Percentiles rank a stretch among this genome's conserved stretches.
Evolutionary conservation across 2,329 filamentous ascomycete species (phyloP).

Genomic region (Fusarium lyarnte): DNA sequence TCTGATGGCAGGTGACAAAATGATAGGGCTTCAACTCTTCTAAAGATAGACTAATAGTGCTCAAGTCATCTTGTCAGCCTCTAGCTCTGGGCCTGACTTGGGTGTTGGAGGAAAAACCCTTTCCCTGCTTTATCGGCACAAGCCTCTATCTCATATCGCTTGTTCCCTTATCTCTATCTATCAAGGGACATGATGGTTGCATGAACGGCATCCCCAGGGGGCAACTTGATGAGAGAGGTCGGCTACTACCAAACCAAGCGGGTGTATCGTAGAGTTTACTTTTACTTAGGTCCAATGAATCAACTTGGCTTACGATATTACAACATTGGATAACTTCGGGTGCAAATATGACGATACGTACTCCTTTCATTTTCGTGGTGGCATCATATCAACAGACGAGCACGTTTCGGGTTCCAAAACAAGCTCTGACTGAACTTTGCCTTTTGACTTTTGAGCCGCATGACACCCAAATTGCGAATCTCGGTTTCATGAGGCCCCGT

Average conservation of each 20-base stretch:
- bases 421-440: neutral
- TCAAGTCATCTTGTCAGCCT: neutral
- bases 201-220: conserved; percentile 12
- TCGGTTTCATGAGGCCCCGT: conserved; percentile 12
- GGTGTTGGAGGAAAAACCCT: neutral
- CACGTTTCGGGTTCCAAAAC: conserved; percentile 24
- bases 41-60: neutral
- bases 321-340: neutral
- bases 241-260: neutral
- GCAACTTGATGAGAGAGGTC: conserved; percentile 3
- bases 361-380: neutral
- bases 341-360: neutral
- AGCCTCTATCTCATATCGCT: neutral
- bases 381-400: conserved; percentile 19
- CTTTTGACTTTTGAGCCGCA: conserved; percentile 6
- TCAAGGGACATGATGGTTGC: conserved; percentile 2
- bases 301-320: neutral
- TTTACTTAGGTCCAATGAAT: neutral
- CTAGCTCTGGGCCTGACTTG: neutral
- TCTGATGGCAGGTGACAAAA: neutral
- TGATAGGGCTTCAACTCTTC: neutral
- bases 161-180: conserved; percentile 2
- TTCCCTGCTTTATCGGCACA: neutral
- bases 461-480: conserved; percentile 10
- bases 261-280: conserved; percentile 1